phyloP scores from a whole-genome alignment of 805 yeast genomes.

The Saccharomycopsis sp. region DNA sequence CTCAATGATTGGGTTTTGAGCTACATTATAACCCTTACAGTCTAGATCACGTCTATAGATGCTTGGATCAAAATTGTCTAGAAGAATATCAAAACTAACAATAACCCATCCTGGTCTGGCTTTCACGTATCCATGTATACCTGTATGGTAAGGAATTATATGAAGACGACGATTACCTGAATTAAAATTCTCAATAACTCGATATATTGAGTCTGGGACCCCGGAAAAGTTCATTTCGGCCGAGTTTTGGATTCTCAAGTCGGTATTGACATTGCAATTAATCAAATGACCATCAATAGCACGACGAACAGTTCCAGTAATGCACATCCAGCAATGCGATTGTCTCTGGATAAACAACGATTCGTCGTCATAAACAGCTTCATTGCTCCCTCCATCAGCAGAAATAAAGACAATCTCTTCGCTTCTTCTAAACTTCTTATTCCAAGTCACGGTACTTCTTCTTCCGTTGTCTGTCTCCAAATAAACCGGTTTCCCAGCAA shows the following conservation, averaged over 20 bases:
- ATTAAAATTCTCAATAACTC: constrained; percentile 83
- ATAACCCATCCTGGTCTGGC: constrained; percentile 88
- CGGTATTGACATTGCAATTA: constrained; percentile 90
- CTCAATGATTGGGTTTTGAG: constrained; percentile 69
- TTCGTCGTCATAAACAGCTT: constrained; percentile 31
- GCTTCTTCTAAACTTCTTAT: constrained; percentile 73
- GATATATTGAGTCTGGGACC: constrained; percentile 72
- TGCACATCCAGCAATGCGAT: constrained; percentile 99
- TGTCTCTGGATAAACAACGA: constrained; percentile 61
- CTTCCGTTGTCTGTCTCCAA: not conserved
- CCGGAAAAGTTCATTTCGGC: constrained; percentile 33
- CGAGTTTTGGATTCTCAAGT: constrained; percentile 61
- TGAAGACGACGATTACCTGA: constrained; percentile 78
- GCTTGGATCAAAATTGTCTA: constrained; percentile 58
- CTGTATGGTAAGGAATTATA: constrained; percentile 70
- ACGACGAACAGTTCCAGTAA: constrained; percentile 88
- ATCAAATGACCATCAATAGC: constrained; percentile 77
- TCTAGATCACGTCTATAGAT: constrained; percentile 40
- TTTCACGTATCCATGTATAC: constrained; percentile 54
- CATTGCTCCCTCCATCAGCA: constrained; percentile 46
- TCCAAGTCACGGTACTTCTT: constrained; percentile 30
- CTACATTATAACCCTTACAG: constrained; percentile 48
- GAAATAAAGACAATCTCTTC: constrained; percentile 86
- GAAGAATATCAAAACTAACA: constrained; percentile 72
- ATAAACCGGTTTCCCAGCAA: constrained; percentile 29